Base-by-base conservation (phyloP, 768 basidiomycete genomes). In the Collybia nuda region DNA sequence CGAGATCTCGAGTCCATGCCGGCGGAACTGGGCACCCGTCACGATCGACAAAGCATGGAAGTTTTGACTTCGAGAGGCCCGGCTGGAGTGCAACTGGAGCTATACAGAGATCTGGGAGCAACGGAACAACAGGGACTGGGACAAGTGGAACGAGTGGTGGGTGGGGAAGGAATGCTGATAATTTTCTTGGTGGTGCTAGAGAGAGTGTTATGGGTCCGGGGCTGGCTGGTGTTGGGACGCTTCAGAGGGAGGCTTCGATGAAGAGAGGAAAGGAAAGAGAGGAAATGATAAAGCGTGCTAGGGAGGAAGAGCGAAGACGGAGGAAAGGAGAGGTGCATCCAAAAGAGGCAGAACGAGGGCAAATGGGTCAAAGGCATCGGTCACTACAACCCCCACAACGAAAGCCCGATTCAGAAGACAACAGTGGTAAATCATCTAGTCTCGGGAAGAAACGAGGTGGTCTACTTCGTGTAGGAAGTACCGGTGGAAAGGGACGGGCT, bases 31-130 rank as follows among this genome's bases (percentile, higher is more conserved):
- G 50, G 6, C 52, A 59, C 24, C 32, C 14, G 12, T 32, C 32
- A 11, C 73, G 77, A 43, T 67, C 78, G 1, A 78, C 72, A 37
- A 85, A 86, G 60, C 85, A 86, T 55, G 86, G 86, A 5, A 86
- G 82, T 58, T 88, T 89, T 62, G 87, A 89, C 60, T 88, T 89
- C 56, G 88, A 89, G 65, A 73, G 86, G 29, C 86, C 87, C 0
- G 76, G 80, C 0, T 74, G 75, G 73, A 69, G 67, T 18, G 54
- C 65, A 6, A 40, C 57, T 22, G 47, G 47, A 49, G 56, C 56
- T n/a, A 65, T 72, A 54, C 66, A 86, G 55, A 71, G 82, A 21
- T 76, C 78, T 1, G 73, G 75, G 4, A 74, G 74, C 50, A 68
- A 64, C 19, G 70, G 69, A 5, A 72, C 70, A 5, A 62, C 62